A percentile compares a stretch with the other conserved stretches of the same genome.
These are phyloP conservation scores for Lentinula raphanica DNA, from an alignment of 768 basidiomycete genomes.

Conservation along the genomic window DNA sequence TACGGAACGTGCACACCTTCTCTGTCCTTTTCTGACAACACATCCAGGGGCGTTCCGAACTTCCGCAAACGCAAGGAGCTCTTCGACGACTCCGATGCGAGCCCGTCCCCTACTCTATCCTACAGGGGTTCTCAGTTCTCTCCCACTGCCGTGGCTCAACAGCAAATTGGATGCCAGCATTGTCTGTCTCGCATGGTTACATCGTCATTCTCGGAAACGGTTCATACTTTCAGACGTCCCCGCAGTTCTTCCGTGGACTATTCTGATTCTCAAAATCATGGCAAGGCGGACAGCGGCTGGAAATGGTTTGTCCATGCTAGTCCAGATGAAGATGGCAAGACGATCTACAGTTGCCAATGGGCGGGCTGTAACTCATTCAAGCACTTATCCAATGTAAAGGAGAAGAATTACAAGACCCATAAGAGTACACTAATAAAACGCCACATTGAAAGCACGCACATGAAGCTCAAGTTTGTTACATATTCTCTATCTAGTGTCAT, in stretches of 20 bases:
- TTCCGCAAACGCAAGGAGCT: conserved; percentile 14
- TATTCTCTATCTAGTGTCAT: neutral
- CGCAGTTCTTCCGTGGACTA: neutral
- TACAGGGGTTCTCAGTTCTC: neutral
- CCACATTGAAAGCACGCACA: conserved; percentile 59
- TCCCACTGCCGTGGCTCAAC: neutral
- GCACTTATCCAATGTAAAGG: too few species aligned
- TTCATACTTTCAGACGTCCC: too few species aligned
- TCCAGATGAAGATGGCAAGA: neutral
- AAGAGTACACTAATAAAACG: conserved; percentile 68
- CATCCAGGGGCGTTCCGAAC: conserved; percentile 13
- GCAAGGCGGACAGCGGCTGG: too few species aligned
- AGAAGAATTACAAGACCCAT: conserved; percentile 37
- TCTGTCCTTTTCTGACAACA: neutral
- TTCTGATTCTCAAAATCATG: too few species aligned
- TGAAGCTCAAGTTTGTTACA: conserved; percentile 52
- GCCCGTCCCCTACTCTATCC: conserved; percentile 24
- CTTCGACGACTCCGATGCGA: conserved; percentile 14
- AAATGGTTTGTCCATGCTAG: too few species aligned
- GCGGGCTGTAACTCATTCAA: conserved; percentile 31
- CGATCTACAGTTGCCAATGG: neutral
- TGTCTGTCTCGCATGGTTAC: neutral
- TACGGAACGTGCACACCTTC: neutral
- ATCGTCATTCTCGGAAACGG: neutral
- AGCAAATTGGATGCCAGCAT: neutral